These are phyloP conservation scores for Nematocida ausubeli DNA, from an alignment of 371 early-diverging fungal genomes.

Conservation along the genomic window DNA sequence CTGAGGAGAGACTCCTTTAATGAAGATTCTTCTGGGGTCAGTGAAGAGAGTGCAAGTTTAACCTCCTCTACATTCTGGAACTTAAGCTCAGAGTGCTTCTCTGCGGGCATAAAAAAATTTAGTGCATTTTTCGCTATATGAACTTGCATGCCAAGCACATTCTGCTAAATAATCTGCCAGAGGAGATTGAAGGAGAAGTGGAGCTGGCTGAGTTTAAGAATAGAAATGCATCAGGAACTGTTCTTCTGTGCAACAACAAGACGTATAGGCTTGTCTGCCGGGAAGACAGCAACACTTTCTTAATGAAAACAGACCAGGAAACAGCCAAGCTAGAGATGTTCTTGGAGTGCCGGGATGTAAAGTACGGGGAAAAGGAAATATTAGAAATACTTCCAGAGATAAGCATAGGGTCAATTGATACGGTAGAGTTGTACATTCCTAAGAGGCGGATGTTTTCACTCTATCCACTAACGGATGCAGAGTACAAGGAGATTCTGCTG, in stretches of 20 bases:
- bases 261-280: constrained; percentile 33
- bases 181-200: constrained; percentile 3
- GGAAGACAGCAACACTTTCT: constrained; percentile 41
- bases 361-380: constrained; percentile 14
- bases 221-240: constrained; percentile 8
- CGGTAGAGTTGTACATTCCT: constrained; percentile 19
- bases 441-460: not conserved
- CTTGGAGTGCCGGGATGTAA: constrained; percentile 18
- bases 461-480: constrained; percentile 18
- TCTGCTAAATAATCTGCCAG: constrained; percentile 14
- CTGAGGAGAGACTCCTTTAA: constrained; percentile 45
- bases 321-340: not conserved
- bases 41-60: constrained; percentile 1
- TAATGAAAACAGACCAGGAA: constrained; percentile 1
- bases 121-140: not conserved
- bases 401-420: not conserved
- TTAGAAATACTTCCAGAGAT: constrained; percentile 29
- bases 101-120: constrained; percentile 11
- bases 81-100: constrained; percentile 8
- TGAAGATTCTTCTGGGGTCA: constrained; percentile 7
- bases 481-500: constrained; percentile 19
- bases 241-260: constrained; percentile 13
- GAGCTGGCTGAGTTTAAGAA: constrained; percentile 17
- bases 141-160: not conserved
- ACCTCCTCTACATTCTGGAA: constrained; percentile 52